Base-by-base conservation (phyloP, 2,329 filamentous ascomycete species). In the Aspergillus costaricaensis region DNA sequence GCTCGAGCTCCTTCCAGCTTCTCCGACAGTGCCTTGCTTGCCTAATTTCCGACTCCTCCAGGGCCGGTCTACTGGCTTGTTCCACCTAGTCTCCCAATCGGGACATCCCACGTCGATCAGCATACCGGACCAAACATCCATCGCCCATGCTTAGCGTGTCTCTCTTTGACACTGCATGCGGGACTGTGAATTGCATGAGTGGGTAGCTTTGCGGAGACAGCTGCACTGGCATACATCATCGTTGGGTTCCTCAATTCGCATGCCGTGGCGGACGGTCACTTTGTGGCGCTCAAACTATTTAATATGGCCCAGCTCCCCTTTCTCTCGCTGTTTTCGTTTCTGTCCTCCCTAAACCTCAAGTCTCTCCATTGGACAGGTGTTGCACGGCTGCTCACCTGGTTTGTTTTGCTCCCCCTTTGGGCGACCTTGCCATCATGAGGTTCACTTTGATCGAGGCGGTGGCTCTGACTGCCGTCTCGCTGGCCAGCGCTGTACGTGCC, bases 391-490 rank as follows among this genome's bases (percentile, higher is more conserved):
- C 32, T 43, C 41, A 27, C 32, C 27, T 47, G 15, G 36, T 52
- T 55, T 36, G 23, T 43, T 52, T 21, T 56, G 54, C 44, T 58
- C 57, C 50, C 36, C 36, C 27, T 17, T 44, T 49, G 21, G 51
- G 55, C 25, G 21, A 41, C 38, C 38, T 51, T 55, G 61, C 62
- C 67, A 69, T 53, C 51, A 77, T 77, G 76, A 75, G 69, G 70
- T 66, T 74, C 61, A 65, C 68, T 60, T 75, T 69, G 72, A 58
- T 76, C 23, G 68, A 75, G 66, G 67, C 68, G n/a, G 69, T 65
- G 52, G 70, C 65, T 32, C 57, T 76, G 60, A 66, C 70, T 61
- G 68, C 70, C 56, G 70, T 72, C 41, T 72, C 71, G 9, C 69
- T 73, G 39, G 74, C 65, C 49, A 70, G 64, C 63, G 75, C 73